These are phyloP conservation scores for Phialophora macrospora DNA, from an alignment of 2,329 filamentous ascomycete genomes.

Conservation along the genomic window DNA sequence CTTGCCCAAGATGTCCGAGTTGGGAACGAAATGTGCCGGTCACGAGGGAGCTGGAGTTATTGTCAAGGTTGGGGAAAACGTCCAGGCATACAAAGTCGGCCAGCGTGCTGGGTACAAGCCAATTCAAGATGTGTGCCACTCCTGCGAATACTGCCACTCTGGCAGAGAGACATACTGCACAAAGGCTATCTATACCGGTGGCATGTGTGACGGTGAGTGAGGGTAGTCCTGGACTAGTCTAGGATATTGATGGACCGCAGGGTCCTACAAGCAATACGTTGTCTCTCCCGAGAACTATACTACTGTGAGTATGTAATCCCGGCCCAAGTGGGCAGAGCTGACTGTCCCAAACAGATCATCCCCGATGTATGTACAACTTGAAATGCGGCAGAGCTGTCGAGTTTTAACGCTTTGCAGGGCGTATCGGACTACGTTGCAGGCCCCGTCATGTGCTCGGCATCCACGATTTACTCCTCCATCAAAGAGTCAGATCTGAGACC, in stretches of 20 bases:
- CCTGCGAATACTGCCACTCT: constrained; percentile 57
- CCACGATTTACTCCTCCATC: constrained; percentile 63
- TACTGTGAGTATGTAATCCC: constrained; percentile 23
- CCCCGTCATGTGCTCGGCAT: constrained; percentile 65
- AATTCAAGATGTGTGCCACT: constrained; percentile 57
- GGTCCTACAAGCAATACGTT: constrained; percentile 66
- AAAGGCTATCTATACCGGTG: constrained; percentile 53
- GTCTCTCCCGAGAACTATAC: constrained; percentile 61
- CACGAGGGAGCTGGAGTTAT: constrained; percentile 65
- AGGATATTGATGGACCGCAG: constrained; percentile 35
- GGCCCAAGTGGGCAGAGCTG: neutral
- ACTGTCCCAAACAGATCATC: constrained; percentile 25
- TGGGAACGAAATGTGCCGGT: constrained; percentile 55
- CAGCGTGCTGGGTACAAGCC: constrained; percentile 61
- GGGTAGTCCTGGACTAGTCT: constrained; percentile 10
- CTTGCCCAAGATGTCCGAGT: constrained; percentile 52
- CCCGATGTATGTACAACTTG: constrained; percentile 27
- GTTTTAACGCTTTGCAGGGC: constrained; percentile 53
- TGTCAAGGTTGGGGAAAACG: constrained; percentile 60
- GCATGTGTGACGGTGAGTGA: constrained; percentile 41
- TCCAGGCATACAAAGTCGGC: constrained; percentile 59
- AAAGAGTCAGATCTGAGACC: constrained; percentile 56
- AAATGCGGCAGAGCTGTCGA: neutral
- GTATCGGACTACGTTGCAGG: constrained; percentile 62
- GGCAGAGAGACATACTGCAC: constrained; percentile 61